Percentiles rank a stretch among this genome's conserved stretches.
These are phyloP conservation scores for Pestalotiopsis sp. DNA, from an alignment of 2,329 filamentous ascomycete genomes.

Conservation along the genomic window DNA sequence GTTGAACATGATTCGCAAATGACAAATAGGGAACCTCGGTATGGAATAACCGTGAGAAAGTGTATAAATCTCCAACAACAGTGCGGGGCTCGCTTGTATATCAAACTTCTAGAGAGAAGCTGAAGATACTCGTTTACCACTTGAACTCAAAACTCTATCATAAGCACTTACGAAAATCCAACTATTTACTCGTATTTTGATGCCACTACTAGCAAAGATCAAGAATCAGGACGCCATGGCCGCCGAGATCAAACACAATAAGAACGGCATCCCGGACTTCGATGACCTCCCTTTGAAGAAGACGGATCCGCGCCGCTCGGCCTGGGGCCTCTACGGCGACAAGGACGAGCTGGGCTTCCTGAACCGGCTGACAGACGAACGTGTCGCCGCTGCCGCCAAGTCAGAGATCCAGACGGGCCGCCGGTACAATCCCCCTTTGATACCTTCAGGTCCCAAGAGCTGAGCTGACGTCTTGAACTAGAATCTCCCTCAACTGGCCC, in stretches of 20 bases:
- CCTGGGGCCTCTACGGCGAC: slow-evolving; percentile 56
- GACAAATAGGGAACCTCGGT: neutral
- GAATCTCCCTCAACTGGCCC: slow-evolving; percentile 63
- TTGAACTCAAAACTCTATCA: too few species aligned
- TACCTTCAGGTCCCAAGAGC: too few species aligned
- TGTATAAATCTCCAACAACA: neutral
- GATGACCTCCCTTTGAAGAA: slow-evolving; percentile 49
- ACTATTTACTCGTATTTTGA: neutral
- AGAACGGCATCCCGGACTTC: slow-evolving; percentile 49
- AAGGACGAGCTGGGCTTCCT: slow-evolving; percentile 63
- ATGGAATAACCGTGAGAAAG: neutral
- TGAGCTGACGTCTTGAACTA: slow-evolving; percentile 20
- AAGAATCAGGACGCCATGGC: slow-evolving; percentile 26
- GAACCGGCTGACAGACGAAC: slow-evolving; percentile 60
- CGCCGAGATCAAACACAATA: slow-evolving; percentile 35
- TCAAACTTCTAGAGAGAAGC: too few species aligned
- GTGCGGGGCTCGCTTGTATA: neutral
- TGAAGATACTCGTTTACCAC: too few species aligned
- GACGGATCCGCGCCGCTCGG: slow-evolving; percentile 45
- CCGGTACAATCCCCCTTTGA: slow-evolving; percentile 34
- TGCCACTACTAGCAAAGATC: neutral
- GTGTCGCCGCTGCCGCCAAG: slow-evolving; percentile 52
- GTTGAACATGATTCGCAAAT: neutral
- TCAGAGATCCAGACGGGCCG: slow-evolving; percentile 58
- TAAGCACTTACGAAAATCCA: too few species aligned